A percentile compares a stretch with the other conserved stretches of the same genome.
phyloP scores from a whole-genome alignment of 257 asterid genomes.

The Cordia subcordata region DNA sequence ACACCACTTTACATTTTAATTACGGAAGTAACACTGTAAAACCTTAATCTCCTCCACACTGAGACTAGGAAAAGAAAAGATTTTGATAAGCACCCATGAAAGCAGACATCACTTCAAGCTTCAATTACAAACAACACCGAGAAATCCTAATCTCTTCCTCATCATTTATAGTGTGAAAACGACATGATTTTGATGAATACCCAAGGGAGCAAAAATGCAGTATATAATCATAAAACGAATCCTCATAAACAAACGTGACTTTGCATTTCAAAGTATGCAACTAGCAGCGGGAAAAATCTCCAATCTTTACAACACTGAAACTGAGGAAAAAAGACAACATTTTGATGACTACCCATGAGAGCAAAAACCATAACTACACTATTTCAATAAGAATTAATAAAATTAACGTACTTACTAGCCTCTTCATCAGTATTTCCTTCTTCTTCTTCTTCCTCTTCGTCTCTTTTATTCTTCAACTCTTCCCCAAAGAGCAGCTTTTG shows the following conservation, averaged over 20 bases:
- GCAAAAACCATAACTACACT: neutral
- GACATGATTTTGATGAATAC: too few species aligned
- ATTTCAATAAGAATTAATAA: neutral
- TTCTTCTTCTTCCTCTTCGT: conserved; percentile 45
- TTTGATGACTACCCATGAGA: conserved; percentile 2
- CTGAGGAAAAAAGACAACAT: neutral
- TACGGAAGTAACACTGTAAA: neutral
- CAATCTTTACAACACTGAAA: neutral
- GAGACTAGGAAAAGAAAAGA: neutral
- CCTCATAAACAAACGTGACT: neutral
- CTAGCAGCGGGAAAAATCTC: neutral
- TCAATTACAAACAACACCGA: neutral
- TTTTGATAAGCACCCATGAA: neutral
- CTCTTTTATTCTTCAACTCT: conserved; percentile 31
- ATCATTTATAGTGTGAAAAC: too few species aligned
- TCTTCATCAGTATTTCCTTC: conserved; percentile 58
- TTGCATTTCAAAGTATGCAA: neutral
- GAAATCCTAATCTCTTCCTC: neutral
- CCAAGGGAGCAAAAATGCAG: neutral
- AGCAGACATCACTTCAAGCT: neutral
- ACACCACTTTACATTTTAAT: neutral
- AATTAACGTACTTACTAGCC: conserved; percentile 98
- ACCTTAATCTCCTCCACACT: neutral
- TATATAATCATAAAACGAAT: neutral
- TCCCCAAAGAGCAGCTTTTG: conserved; percentile 35